A percentile compares a stretch with the other conserved stretches of the same genome.
Conservation (phyloP, 495 filamentous ascomycete species). For the Astrothelium subdiscretum region DNA sequence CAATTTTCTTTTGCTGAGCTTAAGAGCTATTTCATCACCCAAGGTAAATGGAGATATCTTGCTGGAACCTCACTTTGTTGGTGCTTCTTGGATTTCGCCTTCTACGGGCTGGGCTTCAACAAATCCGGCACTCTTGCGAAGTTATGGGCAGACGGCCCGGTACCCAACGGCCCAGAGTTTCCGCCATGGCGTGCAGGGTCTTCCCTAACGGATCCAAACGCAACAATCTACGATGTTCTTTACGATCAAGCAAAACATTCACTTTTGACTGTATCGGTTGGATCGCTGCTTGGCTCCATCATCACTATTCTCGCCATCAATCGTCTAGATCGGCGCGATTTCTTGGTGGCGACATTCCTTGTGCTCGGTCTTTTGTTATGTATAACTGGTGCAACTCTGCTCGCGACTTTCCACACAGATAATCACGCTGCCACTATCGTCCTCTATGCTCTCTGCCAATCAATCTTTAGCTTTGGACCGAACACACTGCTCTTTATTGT, state of each 20-base stretch:
- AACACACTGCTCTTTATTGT: conserved; percentile 52
- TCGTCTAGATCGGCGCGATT: conserved; percentile 33
- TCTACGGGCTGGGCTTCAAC: conserved; percentile 45
- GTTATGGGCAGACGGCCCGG: conserved; percentile 29
- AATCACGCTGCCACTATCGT: conserved; percentile 37
- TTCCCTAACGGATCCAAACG: conserved; percentile 1
- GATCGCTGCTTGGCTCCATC: conserved; percentile 36
- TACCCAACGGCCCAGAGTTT: conserved; percentile 7
- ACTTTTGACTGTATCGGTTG: conserved; percentile 28
- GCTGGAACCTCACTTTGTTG: conserved; percentile 38
- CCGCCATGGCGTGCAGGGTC: conserved; percentile 6
- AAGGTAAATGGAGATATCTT: conserved; percentile 43
- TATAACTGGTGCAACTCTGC: conserved; percentile 39
- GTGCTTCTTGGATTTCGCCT: conserved; percentile 45
- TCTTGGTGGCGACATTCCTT: conserved; percentile 25
- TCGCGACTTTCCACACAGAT: conserved; percentile 28
- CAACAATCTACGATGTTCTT: conserved; percentile 19
- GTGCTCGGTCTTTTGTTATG: conserved; percentile 37
- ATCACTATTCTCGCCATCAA: conserved; percentile 35
- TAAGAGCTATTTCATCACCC: conserved; percentile 36
- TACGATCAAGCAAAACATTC: conserved; percentile 23
- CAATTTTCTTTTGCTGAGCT: conserved; percentile 36
- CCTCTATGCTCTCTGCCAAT: conserved; percentile 47
- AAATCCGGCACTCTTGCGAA: conserved; percentile 20
- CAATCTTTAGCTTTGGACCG: conserved; percentile 56